phyloP scores from a whole-genome alignment of 768 basidiomycete species.

The Suillus clintonianus region DNA sequence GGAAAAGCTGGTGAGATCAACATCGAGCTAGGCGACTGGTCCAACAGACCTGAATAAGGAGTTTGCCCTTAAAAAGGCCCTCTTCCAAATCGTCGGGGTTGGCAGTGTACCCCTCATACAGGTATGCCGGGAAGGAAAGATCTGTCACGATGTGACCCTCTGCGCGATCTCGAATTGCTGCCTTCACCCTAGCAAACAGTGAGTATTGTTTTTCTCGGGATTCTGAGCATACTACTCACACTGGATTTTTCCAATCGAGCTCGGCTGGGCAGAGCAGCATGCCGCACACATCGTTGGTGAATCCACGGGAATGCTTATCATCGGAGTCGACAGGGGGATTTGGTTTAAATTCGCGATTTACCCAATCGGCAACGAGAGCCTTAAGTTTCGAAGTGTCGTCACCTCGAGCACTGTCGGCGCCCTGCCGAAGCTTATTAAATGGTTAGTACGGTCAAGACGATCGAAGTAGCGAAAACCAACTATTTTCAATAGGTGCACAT shows the following conservation, averaged over 20 bases:
- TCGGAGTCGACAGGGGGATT: not conserved
- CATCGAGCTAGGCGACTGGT: not conserved
- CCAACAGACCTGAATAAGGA: conserved; percentile 16
- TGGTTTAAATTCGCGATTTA: not conserved
- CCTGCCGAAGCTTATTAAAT: too few relatives aligned
- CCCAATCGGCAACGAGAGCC: not conserved
- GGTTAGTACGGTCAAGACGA: too few relatives aligned
- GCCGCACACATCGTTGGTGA: not conserved
- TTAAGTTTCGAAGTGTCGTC: not conserved
- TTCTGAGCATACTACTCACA: not conserved
- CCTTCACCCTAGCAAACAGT: not conserved
- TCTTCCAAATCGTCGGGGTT: conserved; percentile 8
- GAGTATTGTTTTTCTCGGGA: not conserved
- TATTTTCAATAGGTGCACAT: not conserved
- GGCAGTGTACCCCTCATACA: conserved; percentile 6
- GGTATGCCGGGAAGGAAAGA: conserved; percentile 12
- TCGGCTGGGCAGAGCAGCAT: not conserved
- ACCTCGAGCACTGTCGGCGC: too few relatives aligned
- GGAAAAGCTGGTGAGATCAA: not conserved
- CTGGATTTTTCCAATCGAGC: not conserved
- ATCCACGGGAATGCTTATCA: not conserved
- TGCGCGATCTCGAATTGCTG: conserved; percentile 8
- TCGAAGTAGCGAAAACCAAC: too few relatives aligned
- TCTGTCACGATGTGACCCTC: conserved; percentile 12
- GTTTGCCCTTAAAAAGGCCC: conserved; percentile 11